Conservation (phyloP, 306 rosid genomes). For the Prunus dulcis region DNA sequence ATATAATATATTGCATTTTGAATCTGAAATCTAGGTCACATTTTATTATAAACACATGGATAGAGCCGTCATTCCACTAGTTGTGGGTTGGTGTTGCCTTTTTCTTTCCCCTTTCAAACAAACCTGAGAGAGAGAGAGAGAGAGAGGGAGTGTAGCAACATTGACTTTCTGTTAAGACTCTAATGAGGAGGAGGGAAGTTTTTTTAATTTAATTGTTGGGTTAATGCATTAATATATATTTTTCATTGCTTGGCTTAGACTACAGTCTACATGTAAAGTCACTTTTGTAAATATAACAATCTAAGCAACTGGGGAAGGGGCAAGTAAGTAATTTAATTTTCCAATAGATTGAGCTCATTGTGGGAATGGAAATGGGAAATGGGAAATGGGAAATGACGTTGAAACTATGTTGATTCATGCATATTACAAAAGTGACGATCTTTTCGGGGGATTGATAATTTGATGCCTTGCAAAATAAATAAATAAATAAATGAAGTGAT, state of each 20-base stretch:
- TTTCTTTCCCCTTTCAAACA: background rate
- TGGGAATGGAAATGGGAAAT: background rate
- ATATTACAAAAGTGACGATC: background rate
- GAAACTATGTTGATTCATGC: background rate
- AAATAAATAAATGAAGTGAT: background rate
- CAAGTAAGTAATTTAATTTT: background rate
- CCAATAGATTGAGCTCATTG: no score
- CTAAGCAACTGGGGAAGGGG: background rate
- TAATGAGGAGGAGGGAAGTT: background rate
- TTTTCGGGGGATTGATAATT: background rate
- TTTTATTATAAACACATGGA: background rate
- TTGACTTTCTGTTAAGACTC: background rate
- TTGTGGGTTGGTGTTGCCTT: background rate
- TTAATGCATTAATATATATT: background rate
- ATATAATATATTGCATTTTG: no score
- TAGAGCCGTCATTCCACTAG: background rate
- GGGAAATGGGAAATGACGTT: background rate
- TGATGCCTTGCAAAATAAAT: no score
- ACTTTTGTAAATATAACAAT: no score
- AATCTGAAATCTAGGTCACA: background rate
- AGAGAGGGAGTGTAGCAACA: background rate
- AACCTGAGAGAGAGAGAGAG: background rate
- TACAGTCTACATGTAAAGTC: no score
- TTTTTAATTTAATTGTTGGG: no score
- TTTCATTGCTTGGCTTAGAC: conserved; percentile 1